Evolutionary conservation across 805 yeast species (phyloP), one percentile per base, ranked within the genome.

Genomic region (Kodamaea hsintzibuensis): DNA sequence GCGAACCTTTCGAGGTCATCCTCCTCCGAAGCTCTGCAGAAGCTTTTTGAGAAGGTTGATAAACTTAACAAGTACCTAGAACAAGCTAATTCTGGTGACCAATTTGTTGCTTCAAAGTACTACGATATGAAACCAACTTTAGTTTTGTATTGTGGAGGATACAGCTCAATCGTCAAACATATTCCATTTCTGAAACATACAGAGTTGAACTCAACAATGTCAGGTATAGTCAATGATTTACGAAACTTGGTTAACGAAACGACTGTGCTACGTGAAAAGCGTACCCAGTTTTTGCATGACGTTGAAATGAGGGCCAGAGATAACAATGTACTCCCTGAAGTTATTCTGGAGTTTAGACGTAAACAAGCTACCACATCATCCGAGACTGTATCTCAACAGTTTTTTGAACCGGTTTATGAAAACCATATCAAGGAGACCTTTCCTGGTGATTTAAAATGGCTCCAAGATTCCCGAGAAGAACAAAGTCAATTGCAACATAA

Each of bases 1-100:
- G 91, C 91, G 1, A 66, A 80, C 0, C 66, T 67, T 1, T 66
- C 74, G 33, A 66, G 91, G 19, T 63, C 68, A 0, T 59, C 73
- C 0, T 81, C 91, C 0, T 59, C 63, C 9, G 77, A 67, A 2
- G 81, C 83, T 1, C 78, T 80, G 8, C 57, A 65, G 0, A 73
- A 69, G 1, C 65, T 80, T 3, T 58, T 69, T 46, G 66, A 68
- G 2, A 78, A 78, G 48, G 62, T 85, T 1, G 62, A 64, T 1
- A 77, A 77, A 17, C 71, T 86, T 63, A 74, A 74, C 33, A 64
- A 62, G 2, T 86, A 84, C 61, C 65, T 88, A 14, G 60, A 62
- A 1, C 83, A 82, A 56, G 95, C 96, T 0, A 68, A 71, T 27
- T 62, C 71, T 2, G 88, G 95, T 7, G 96, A 91, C 66, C 66